Base-by-base conservation (phyloP, 805 yeast species). In the Monosporozyma aerobia region DNA sequence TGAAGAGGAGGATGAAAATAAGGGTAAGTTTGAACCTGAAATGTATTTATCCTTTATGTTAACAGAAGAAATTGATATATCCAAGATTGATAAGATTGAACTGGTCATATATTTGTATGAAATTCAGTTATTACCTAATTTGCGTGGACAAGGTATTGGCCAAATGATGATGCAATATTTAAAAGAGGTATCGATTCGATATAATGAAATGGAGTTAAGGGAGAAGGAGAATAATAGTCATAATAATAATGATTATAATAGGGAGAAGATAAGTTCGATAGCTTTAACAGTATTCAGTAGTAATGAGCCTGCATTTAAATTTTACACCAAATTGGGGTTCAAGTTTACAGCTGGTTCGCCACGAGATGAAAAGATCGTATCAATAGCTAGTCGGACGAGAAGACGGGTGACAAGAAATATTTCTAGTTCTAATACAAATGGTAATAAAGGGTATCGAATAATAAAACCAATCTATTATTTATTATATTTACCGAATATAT, bases 91-190 rank as follows among this genome's bases (percentile, higher is more conserved):
- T 30, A 44, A 19, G 9, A 49, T 41, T 7, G 51, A 53, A 16
- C 37, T 51, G 29, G 64, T 66, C n/a, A 50, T 67, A n/a, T 67
- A 64, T 52, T 52, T 67, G 22, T 65, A 65, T 55, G 70, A 67
- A 44, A 58, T 67, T 30, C 70, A 67, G 44, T 48, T 64, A n/a
- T 43, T 54, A 7, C 48, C 53, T n/a, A 14, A 22, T 2, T 37
- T 51, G 19, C 61, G 59, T 30, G 53, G 59, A 11, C 56, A 53
- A 33, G 58, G 60, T 11, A 37, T 67, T 32, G 70, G 69, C 9
- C 40, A 41, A 10, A 23, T 13, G 9, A 19, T 41, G 30, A 41
- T 41, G 2, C 16, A 23, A 8, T 41, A 11, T 41, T 41, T 41
- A 41, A 22, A 41, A 10, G 25, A 3, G 3, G 13, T 30, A 4